Conservation (phyloP, 768 basidiomycete genomes). For the Lactarius quietus region DNA sequence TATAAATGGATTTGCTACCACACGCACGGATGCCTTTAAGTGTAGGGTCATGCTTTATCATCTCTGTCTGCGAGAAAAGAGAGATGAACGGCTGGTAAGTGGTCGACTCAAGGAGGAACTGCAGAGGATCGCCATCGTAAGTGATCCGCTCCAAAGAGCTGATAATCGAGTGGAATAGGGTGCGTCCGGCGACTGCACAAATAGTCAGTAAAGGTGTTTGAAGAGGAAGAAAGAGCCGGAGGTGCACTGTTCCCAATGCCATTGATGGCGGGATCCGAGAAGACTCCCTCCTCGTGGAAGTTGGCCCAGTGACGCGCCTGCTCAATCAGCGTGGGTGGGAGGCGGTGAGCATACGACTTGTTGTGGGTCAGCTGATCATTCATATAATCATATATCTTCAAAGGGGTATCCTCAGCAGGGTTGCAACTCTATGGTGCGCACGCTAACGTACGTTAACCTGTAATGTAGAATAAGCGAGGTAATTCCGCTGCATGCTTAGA, state of each 20-base stretch:
- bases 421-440: not conserved
- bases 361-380: conserved; percentile 77
- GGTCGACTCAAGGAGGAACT: conserved; percentile 72
- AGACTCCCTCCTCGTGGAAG: conserved; percentile 75
- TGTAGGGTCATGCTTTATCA: conserved; percentile 54
- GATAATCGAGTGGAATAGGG: conserved; percentile 69
- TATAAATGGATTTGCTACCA: not conserved
- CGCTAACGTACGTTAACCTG: conserved; percentile 69
- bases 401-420: conserved; percentile 5
- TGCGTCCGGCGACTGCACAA: conserved; percentile 71
- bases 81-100: conserved; percentile 92
- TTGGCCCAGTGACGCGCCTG: conserved; percentile 73
- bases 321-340: conserved; percentile 74
- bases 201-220: not conserved
- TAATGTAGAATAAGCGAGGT: conserved; percentile 24
- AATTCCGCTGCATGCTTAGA: not conserved
- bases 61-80: conserved; percentile 74
- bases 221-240: not conserved
- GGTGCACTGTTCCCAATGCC: conserved; percentile 77
- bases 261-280: conserved; percentile 55
- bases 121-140: conserved; percentile 74
- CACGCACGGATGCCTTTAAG: conserved; percentile 62
- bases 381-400: conserved; percentile 72
- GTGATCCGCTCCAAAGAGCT: conserved; percentile 71
- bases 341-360: conserved; percentile 72